Base-by-base conservation (phyloP, 345 rosid genomes). In the Schrenkiella parvula region DNA sequence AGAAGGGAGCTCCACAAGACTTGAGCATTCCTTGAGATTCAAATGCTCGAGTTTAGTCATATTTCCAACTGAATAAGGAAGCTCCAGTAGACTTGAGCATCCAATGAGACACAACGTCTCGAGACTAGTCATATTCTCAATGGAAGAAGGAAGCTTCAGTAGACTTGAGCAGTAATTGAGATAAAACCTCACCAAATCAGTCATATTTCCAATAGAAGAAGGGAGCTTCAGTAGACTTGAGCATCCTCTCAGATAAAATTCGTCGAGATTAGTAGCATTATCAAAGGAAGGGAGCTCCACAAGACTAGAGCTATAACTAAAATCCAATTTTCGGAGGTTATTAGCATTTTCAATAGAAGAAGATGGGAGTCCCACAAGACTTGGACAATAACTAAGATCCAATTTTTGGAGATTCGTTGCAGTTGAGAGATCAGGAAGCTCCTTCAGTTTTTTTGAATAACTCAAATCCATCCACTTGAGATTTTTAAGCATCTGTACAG, bases 351-450 rank as follows among this genome's bases (percentile, higher is more conserved):
- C 56, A 25, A 51, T 51, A n/a, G n/a, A n/a, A 5, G 56, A 51
- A 13, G 31, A 52, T 0, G 57, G 57, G 41, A 68, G 9, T 4
- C 29, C 31, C 25, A 10, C 43, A 9, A 75, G 15, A 9, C 15
- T 63, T 19, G 6, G 15, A 53, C 84, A 81, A 0, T 23, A 14
- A 7, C 18, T 8, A 3, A 82, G 56, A 6, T 8, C 0, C 14
- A 78, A 14, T 2, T 15, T 19, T 15, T 11, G 25, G 38, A 82
- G 44, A 9, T 28, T 57, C 32, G 26, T 18, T 26, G 63, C 63
- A 35, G 63, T 57, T 34, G 44, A 57, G 63, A 57, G 63, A 57
- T 57, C 18, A 35, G 73, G 66, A 41, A 75, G 50, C 53, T 23
- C 38, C 4, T 14, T 61, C 15, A 81, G 17, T 2, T 75, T 15